phyloP scores from a whole-genome alignment of 177 flowering plant genomes.

The Vitis hybrid region DNA sequence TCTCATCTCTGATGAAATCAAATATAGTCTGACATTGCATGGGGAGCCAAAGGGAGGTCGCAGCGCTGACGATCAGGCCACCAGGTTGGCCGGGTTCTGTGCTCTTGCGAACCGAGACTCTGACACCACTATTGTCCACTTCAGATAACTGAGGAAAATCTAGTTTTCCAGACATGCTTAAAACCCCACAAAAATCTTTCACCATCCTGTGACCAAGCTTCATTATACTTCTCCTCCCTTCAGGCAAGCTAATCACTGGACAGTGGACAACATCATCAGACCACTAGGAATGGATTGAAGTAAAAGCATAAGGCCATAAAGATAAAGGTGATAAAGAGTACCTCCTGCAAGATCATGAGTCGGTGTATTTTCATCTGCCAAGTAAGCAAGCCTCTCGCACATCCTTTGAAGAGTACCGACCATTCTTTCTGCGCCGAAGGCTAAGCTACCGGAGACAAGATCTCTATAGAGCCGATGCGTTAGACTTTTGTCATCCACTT shows the following conservation, averaged over 20 bases:
- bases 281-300: neutral
- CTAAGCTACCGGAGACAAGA: conserved; percentile 43
- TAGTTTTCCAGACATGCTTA: conserved; percentile 33
- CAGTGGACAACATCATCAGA: neutral
- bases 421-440: conserved; percentile 81
- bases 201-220: conserved; percentile 44
- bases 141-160: conserved; percentile 31
- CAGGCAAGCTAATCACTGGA: conserved; percentile 21
- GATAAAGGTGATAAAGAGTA: conserved; percentile 3
- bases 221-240: conserved; percentile 36
- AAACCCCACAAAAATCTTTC: conserved; percentile 30
- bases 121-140: conserved; percentile 31
- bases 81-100: conserved; percentile 30
- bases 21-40: conserved; percentile 24
- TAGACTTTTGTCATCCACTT: conserved; percentile 57
- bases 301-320: neutral
- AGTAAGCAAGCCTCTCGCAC: conserved; percentile 58
- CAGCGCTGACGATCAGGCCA: conserved; percentile 35
- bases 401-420: conserved; percentile 61
- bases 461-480: conserved; percentile 60
- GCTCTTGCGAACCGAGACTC: conserved; percentile 28
- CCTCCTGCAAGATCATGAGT: conserved; percentile 56
- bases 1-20: conserved; percentile 34
- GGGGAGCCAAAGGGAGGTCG: conserved; percentile 51
- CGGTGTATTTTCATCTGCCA: conserved; percentile 25